Evolutionary conservation across 768 basidiomycete species (phyloP).

Genomic region (Nidularia pulvinata): DNA sequence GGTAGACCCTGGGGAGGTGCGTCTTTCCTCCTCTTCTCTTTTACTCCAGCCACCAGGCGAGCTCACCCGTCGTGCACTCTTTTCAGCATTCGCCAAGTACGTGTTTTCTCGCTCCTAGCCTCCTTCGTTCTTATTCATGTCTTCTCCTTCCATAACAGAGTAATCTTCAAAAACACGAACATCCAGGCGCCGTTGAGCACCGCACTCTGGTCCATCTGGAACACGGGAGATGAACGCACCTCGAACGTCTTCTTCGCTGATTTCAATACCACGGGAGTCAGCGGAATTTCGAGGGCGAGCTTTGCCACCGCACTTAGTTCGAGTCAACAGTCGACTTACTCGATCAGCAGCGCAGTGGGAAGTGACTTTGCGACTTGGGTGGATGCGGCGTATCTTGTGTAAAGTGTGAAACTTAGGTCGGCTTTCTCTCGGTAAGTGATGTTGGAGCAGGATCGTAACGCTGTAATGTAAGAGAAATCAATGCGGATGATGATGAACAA

Average conservation of each 20-base stretch:
- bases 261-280: constrained; percentile 36
- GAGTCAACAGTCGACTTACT: constrained; percentile 28
- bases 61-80: constrained; percentile 17
- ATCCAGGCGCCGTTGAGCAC: constrained; percentile 35
- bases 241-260: constrained; percentile 43
- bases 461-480: too few species aligned
- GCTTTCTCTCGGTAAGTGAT: too few species aligned
- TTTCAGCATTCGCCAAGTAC: constrained; percentile 24
- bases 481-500: too few species aligned
- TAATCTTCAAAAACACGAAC: constrained; percentile 42
- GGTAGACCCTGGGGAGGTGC: constrained; percentile 15
- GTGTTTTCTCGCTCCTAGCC: constrained; percentile 3
- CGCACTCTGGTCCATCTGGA: constrained; percentile 47
- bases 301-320: constrained; percentile 33
- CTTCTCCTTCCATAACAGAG: constrained; percentile 18
- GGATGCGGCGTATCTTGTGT: constrained; percentile 11
- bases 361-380: constrained; percentile 37
- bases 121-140: neutral
- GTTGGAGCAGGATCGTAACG: too few species aligned
- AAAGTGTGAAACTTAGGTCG: neutral
- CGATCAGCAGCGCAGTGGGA: constrained; percentile 40
- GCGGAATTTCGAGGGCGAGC: constrained; percentile 26
- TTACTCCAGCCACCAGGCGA: constrained; percentile 6
- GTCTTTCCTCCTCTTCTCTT: constrained; percentile 2
- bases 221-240: constrained; percentile 28